These are phyloP conservation scores for Hanseniaspora guilliermondii DNA, from an alignment of 805 yeast species.

Conservation along the genomic window DNA sequence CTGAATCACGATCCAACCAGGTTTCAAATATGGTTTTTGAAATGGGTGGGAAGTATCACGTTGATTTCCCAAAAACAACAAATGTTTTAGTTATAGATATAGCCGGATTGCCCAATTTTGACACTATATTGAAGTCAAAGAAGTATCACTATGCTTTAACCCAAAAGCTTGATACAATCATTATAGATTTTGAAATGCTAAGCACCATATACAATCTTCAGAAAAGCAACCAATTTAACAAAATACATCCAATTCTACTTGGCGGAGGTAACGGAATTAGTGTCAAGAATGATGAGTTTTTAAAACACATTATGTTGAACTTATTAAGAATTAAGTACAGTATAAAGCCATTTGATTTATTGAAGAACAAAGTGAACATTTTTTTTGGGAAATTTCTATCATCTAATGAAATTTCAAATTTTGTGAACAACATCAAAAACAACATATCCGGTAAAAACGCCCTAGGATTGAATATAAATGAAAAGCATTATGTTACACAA, in stretches of 20 bases:
- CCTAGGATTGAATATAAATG: conserved; percentile 1
- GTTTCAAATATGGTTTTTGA: conserved; percentile 7
- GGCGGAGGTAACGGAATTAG: conserved; percentile 2
- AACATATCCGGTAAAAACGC: conserved; percentile 2
- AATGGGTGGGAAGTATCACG: conserved; percentile 10
- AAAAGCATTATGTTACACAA: conserved; percentile 9
- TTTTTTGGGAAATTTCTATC: conserved; percentile 10
- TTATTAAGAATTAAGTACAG: conserved; percentile 5
- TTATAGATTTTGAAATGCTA: conserved; percentile 3
- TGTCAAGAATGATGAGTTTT: conserved; percentile 11
- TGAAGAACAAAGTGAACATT: conserved; percentile 3
- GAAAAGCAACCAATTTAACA: neutral
- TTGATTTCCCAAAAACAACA: conserved; percentile 8
- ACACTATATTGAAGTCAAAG: conserved; percentile 2
- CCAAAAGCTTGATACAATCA: conserved; percentile 4
- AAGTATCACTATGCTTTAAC: conserved; percentile 3
- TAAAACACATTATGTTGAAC: conserved; percentile 9
- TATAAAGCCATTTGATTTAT: conserved; percentile 12
- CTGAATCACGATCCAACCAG: neutral
- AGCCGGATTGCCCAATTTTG: neutral
- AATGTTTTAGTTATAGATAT: conserved; percentile 8
- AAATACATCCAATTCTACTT: conserved; percentile 6
- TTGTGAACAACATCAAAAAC: neutral
- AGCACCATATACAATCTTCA: neutral
- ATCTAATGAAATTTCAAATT: neutral